phyloP scores from a whole-genome alignment of 2,329 filamentous ascomycete genomes.

The Arachnopeziza araneosa region DNA sequence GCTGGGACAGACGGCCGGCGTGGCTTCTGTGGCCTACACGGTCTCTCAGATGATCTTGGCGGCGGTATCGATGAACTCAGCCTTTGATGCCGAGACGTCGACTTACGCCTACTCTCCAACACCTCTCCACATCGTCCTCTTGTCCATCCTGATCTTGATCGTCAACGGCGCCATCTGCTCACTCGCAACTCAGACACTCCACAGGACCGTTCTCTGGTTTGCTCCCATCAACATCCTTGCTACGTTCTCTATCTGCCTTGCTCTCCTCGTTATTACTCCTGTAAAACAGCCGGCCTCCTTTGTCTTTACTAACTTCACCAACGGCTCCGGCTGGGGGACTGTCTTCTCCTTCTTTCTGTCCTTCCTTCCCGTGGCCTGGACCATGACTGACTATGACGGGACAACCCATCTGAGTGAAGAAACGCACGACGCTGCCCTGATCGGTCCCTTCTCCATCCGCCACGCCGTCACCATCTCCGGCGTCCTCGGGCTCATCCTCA shows the following conservation, averaged over 20 bases:
- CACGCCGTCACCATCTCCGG: slow-evolving; percentile 55
- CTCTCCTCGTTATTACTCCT: slow-evolving; percentile 51
- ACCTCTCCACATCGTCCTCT: slow-evolving; percentile 51
- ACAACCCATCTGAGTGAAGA: slow-evolving; percentile 66
- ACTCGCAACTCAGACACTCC: slow-evolving; percentile 52
- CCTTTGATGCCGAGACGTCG: slow-evolving; percentile 35
- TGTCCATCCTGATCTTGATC: slow-evolving; percentile 50
- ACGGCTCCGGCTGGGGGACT: slow-evolving; percentile 58
- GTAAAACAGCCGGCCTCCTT: slow-evolving; percentile 52
- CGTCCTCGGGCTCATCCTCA: slow-evolving; percentile 55
- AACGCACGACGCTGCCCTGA: slow-evolving; percentile 56
- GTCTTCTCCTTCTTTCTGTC: slow-evolving; percentile 56
- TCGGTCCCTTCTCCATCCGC: slow-evolving; percentile 54
- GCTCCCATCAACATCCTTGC: slow-evolving; percentile 60
- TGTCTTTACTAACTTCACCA: slow-evolving; percentile 56
- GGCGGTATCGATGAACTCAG: slow-evolving; percentile 55
- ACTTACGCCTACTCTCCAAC: slow-evolving; percentile 49
- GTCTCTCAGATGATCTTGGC: slow-evolving; percentile 61
- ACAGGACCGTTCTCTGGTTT: slow-evolving; percentile 58
- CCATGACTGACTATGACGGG: slow-evolving; percentile 65
- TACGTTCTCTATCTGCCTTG: slow-evolving; percentile 54
- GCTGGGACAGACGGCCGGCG: slow-evolving; percentile 57
- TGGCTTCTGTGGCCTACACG: slow-evolving; percentile 57
- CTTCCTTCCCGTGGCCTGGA: slow-evolving; percentile 52
- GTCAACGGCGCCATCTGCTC: slow-evolving; percentile 55